Conservation (phyloP, 805 yeast species). For the Candida ortonii region DNA sequence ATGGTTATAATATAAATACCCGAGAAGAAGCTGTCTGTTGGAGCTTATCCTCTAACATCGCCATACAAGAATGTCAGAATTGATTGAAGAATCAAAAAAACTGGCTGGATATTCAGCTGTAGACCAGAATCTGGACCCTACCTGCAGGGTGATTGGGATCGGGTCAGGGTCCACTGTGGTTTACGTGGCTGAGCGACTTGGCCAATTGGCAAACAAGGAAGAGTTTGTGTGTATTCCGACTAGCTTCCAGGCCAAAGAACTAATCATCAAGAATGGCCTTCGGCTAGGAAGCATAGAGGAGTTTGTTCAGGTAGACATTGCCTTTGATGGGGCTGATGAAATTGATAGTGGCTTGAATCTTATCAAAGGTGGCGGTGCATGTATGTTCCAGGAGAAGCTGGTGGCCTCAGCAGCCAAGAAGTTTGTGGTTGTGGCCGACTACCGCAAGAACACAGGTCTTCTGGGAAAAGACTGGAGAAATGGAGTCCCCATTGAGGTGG, state of each 20-base stretch:
- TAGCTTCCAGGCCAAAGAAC: constrained; percentile 88
- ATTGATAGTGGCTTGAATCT: constrained; percentile 77
- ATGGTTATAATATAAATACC: too few relatives aligned
- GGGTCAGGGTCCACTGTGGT: constrained; percentile 97
- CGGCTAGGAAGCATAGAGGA: constrained; percentile 79
- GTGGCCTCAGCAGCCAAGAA: constrained; percentile 79
- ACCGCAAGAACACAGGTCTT: constrained; percentile 68
- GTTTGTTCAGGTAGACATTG: constrained; percentile 77
- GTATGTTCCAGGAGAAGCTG: constrained; percentile 91
- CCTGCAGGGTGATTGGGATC: constrained; percentile 77
- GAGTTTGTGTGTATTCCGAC: constrained; percentile 85
- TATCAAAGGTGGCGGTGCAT: constrained; percentile 98
- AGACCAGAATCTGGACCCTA: constrained; percentile 74
- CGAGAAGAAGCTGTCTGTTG: too few relatives aligned
- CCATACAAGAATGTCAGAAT: background rate
- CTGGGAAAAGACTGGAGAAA: constrained; percentile 81
- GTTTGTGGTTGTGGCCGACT: constrained; percentile 91
- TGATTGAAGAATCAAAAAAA: constrained; percentile 76
- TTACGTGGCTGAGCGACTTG: constrained; percentile 90
- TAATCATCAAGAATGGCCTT: constrained; percentile 78
- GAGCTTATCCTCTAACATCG: too few relatives aligned
- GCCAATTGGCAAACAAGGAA: constrained; percentile 55
- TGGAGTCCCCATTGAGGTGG: constrained; percentile 94
- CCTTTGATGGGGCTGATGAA: constrained; percentile 98
- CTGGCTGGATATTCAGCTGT: constrained; percentile 90